Base-by-base conservation (phyloP, 768 basidiomycete species). In the Leccinum barrowsii region DNA sequence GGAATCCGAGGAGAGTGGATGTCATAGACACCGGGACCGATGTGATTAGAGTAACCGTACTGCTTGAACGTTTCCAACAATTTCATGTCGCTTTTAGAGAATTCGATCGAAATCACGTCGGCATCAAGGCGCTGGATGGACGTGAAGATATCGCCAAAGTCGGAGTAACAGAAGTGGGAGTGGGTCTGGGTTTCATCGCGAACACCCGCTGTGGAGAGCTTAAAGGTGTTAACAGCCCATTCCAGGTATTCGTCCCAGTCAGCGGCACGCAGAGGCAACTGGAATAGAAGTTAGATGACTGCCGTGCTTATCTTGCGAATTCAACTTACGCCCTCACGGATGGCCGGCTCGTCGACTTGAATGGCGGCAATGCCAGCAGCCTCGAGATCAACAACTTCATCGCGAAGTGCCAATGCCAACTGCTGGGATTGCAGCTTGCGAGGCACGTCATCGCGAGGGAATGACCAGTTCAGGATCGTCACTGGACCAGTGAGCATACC, bases 1-100 rank as follows among this genome's bases (percentile, higher is more conserved):
- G 97, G 97, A 63, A 99, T 92, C 85, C 97, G 94, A 62, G 97
- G 97, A 67, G 95, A 98, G 82, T 98, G 97, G 78, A 99, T 97
- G 75, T 98, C 95, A 73, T 97, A 97, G 71, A 97, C 93, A 83
- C 94, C 96, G 19, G 96, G 96, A 58, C 96, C 94, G 72, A 98
- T 98, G 79, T 92, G 87, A 82, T 94, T 96, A 57, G 92, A 90
- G 83, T 98, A 98, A 47, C 91, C 90, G 75, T 92, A 90, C 59
- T 89, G 80, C 82, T 92, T 87, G 90, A 98, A 99, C 68, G 93
- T 94, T 62, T 86, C 84, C 69, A 99, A 80, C 60, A 99, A 84
- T 81, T 98, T 98, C 88, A 98, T 88, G 83, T 98, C 95, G 68
- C 87, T 89, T 90, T 98, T 98, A 64, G 94, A 96, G 50, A 94